Conservation (phyloP, 2,329 filamentous ascomycete genomes). For the Fusarium praegraminearum region DNA sequence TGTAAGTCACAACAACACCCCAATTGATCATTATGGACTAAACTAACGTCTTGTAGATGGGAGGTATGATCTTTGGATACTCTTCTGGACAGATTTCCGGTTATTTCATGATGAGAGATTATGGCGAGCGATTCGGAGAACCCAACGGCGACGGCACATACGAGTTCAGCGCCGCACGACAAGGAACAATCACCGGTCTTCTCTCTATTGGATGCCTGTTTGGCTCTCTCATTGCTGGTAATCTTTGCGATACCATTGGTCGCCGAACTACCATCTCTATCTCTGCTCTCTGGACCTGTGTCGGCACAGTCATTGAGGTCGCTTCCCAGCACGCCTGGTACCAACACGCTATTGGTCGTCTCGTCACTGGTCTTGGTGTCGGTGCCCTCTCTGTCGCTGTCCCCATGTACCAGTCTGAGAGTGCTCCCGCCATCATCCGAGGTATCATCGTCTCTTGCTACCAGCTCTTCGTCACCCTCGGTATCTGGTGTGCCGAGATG, state of each 20-base stretch:
- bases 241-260: slow-evolving; percentile 71
- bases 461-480: slow-evolving; percentile 77
- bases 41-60: slow-evolving; percentile 45
- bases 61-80: slow-evolving; percentile 69
- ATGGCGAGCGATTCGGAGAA: slow-evolving; percentile 65
- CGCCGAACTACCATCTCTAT: slow-evolving; percentile 72
- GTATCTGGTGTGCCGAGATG: slow-evolving; percentile 70
- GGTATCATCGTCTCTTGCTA: slow-evolving; percentile 73
- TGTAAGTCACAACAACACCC: background rate
- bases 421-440: slow-evolving; percentile 72
- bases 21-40: background rate
- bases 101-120: slow-evolving; percentile 72
- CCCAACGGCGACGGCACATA: slow-evolving; percentile 54
- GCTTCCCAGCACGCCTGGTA: slow-evolving; percentile 68
- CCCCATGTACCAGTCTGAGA: slow-evolving; percentile 77
- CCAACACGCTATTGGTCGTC: slow-evolving; percentile 73
- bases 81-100: slow-evolving; percentile 69
- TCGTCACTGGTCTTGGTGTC: slow-evolving; percentile 75
- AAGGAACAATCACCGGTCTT: slow-evolving; percentile 73
- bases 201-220: slow-evolving; percentile 70
- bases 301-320: slow-evolving; percentile 74
- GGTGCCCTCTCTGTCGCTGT: slow-evolving; percentile 73
- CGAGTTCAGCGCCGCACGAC: slow-evolving; percentile 68
- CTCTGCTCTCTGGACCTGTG: slow-evolving; percentile 71
- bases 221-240: slow-evolving; percentile 69